Evolutionary conservation across 352 stramenopile species (phyloP).

Genomic region (Phytophthora sp.): DNA sequence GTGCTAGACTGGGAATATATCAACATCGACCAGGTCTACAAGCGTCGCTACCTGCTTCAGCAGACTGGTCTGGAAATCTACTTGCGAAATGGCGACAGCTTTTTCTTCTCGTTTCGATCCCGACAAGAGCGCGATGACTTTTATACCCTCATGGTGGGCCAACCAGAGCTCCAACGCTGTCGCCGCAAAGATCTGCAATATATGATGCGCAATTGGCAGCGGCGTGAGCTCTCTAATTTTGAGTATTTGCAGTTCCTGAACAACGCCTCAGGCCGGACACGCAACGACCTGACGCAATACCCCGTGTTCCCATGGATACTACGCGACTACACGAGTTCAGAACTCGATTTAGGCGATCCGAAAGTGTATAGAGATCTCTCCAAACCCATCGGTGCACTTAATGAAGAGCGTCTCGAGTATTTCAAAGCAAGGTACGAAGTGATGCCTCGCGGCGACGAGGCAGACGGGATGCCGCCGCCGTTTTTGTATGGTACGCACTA

Average conservation of each 20-base stretch:
- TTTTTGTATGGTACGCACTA: conserved; percentile 98
- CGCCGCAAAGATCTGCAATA: conserved; percentile 51
- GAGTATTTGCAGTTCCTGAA: conserved; percentile 91
- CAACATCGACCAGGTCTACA: conserved; percentile 82
- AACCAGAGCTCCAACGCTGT: conserved; percentile 57
- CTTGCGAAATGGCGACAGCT: conserved; percentile 66
- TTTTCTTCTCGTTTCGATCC: conserved; percentile 86
- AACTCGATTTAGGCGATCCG: conserved; percentile 82
- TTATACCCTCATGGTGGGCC: conserved; percentile 67
- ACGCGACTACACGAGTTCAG: conserved; percentile 80
- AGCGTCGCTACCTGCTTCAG: conserved; percentile 87
- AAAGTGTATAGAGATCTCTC: conserved; percentile 91
- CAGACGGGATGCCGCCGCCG: conserved; percentile 84
- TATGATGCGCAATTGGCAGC: conserved; percentile 79
- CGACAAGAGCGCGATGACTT: conserved; percentile 74
- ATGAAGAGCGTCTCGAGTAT: conserved; percentile 83
- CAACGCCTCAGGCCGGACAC: conserved; percentile 75
- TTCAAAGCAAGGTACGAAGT: conserved; percentile 89
- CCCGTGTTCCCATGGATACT: conserved; percentile 97
- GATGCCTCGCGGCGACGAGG: conserved; percentile 88
- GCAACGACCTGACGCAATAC: conserved; percentile 93
- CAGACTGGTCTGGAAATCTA: conserved; percentile 90
- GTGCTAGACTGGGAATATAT: conserved; percentile 87
- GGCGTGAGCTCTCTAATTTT: conserved; percentile 93
- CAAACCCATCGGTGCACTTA: conserved; percentile 94